Base-by-base conservation (phyloP, 2,329 filamentous ascomycete genomes). In the Alternaria hordeiaustralica region DNA sequence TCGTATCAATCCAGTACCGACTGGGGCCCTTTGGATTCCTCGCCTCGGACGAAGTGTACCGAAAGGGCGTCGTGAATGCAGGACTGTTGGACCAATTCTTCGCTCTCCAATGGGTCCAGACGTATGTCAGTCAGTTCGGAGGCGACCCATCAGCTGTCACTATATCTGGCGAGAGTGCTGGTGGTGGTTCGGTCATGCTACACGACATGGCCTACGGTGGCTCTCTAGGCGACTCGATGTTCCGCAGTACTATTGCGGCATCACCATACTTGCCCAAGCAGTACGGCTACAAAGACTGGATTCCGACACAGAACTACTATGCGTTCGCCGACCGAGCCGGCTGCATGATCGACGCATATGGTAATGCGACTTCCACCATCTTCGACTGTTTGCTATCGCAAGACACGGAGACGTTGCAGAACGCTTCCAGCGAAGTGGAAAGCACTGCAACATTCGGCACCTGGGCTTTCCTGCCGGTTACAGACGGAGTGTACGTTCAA, bases 231-330 rank as follows among this genome's bases (percentile, higher is more conserved):
- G 71, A 71, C 9, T 75, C 77, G 1, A 66, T 81, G 0, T 82
- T 81, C 65, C 61, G 53, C 10, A 80, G 80, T 58, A 79, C 63
- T 4, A 74, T 74, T 10, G 55, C 83, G 2, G 79, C 81, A 2
- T 84, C 81, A 9, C 86, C 87, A 2, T 89, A 86, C 66, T 79
- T 87, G 10, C 85, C 87, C 0, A 84, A 84, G 58, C 85, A 87
- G 65, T 87, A 87, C 71, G 78, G 77, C 13, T 87, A 84, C 68
- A 79, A 83, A 54, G 84, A 83, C 15, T 78, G 76, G 33, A 72
- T 83, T 10, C 83, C 85, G 0, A 80, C 83, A 5, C 75, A 81
- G 18, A 71, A 80, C 6, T 87, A 86, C 66, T 79, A 84, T 50
- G 77, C 78, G 1, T 84, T 87, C 63, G 84, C 73, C 10, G 46